phyloP scores from a whole-genome alignment of 768 basidiomycete genomes.

The Boletus edulis region DNA sequence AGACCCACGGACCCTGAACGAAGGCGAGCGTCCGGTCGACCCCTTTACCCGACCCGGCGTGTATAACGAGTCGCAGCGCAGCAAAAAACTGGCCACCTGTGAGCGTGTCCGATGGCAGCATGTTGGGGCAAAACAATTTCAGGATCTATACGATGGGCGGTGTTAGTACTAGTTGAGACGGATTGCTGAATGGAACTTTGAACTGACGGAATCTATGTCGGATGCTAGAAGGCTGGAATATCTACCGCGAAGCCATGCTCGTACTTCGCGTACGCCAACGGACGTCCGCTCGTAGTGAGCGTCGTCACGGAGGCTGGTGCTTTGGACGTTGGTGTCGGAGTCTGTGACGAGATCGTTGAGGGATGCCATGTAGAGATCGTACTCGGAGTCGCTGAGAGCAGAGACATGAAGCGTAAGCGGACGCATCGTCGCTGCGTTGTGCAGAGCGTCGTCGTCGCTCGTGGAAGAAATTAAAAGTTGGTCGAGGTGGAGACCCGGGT shows the following conservation, averaged over 20 bases:
- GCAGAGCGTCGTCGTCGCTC: no score
- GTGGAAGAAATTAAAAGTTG: no score
- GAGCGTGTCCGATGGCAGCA: conserved; percentile 52
- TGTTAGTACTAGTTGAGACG: background rate
- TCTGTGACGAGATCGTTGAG: conserved; percentile 50
- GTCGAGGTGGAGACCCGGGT: no score
- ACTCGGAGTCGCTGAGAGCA: conserved; percentile 73
- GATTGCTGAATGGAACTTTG: background rate
- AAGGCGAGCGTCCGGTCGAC: conserved; percentile 69
- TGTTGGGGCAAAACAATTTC: conserved; percentile 56
- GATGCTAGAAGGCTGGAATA: conserved; percentile 52
- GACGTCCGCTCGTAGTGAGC: conserved; percentile 50
- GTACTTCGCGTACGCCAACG: conserved; percentile 61
- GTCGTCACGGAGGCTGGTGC: conserved; percentile 34
- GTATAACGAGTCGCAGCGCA: conserved; percentile 61
- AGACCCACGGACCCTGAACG: conserved; percentile 57
- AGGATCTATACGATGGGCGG: conserved; percentile 48
- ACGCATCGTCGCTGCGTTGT: conserved; percentile 41
- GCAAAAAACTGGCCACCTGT: conserved; percentile 77
- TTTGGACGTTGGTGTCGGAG: conserved; percentile 8
- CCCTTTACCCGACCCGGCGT: conserved; percentile 58
- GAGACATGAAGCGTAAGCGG: conserved; percentile 69
- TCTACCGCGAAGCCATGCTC: conserved; percentile 74
- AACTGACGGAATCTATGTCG: conserved; percentile 59
- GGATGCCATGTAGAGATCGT: conserved; percentile 60